A percentile compares a stretch with the other conserved stretches of the same genome.
Conservation (phyloP, 805 yeast species). For the Dipodascus albidus region DNA sequence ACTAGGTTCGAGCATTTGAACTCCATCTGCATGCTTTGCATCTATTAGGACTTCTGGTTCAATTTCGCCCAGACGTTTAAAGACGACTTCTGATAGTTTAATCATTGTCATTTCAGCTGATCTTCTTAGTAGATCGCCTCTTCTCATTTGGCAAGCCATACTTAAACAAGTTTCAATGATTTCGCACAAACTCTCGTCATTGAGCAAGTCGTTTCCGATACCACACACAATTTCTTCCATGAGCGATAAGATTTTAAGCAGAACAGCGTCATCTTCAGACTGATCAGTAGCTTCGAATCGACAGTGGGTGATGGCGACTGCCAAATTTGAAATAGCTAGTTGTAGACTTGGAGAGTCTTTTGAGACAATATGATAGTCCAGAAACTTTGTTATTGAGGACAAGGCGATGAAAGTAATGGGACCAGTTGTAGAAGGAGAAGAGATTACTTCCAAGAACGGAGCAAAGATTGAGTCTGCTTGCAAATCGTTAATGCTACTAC, state of each 20-base stretch:
- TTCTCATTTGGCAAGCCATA: constrained; percentile 81
- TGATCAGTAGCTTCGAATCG: constrained; percentile 93
- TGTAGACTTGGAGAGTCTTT: constrained; percentile 41
- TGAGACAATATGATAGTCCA: constrained; percentile 58
- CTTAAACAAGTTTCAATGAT: constrained; percentile 85
- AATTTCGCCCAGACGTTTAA: constrained; percentile 45
- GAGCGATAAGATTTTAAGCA: constrained; percentile 68
- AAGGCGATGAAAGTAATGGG: constrained; percentile 74
- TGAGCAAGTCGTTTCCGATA: constrained; percentile 50
- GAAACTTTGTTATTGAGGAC: constrained; percentile 59
- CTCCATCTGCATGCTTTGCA: constrained; percentile 37
- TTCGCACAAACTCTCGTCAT: constrained; percentile 77
- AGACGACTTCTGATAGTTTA: constrained; percentile 56
- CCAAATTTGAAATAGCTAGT: constrained; percentile 50
- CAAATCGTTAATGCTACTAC: constrained; percentile 39
- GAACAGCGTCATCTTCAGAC: constrained; percentile 80
- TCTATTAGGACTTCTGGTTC: constrained; percentile 33
- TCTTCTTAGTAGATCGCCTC: constrained; percentile 79
- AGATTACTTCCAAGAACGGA: constrained; percentile 77
- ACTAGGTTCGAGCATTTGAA: constrained; percentile 42
- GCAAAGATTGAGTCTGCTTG: constrained; percentile 67
- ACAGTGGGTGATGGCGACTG: constrained; percentile 78
- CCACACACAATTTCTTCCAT: constrained; percentile 58
- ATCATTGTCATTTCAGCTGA: constrained; percentile 80
- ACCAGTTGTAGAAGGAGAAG: constrained; percentile 79